Evolutionary conservation across 331 rosid genomes (phyloP), one percentile per base, ranked within the genome.

Genomic region (Pyracantha coccinea): DNA sequence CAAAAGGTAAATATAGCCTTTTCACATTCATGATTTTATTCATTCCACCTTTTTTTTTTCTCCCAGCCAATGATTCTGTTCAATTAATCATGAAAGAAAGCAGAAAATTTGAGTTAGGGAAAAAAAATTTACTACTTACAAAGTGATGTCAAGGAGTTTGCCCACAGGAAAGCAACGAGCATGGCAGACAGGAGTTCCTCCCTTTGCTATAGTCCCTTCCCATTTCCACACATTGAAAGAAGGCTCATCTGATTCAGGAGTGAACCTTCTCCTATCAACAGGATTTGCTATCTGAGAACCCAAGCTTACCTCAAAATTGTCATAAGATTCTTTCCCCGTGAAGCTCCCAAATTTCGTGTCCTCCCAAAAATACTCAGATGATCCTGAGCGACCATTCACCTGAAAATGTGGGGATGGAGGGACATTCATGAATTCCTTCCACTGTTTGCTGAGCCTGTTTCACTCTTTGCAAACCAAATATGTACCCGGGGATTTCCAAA

Each of bases 131-230:
- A 63, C 71, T 78, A 92, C 99, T 89, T 87, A 94, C 99, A 94
- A 67, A 80, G 75, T 66, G 16, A 88, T 86, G 82, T 92, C 99
- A 69, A 94, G 83, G 79, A 85, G 80, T 84, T 92, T 90, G 59
- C 93, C 99, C 65, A 94, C 97, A 59, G 97, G 99, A 82, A 94
- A 94, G 86, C 99, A 92, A 72, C 93, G 99, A 57, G 99, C 99
- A 72, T 90, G 96, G 80, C 99, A 89, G 69, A 94, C 83, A 73
- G 97, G 97, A 25, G 96, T 89, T 78, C 99, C 99, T 71, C 99
- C 97, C 89, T 94, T 94, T 58, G 99, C 99, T 76, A 90, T 94
- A 78, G 96, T 92, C 71, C 99, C 97, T 86, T 91, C 97, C 99
- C 99, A 94, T 81, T 90, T 94, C 99, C 99, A 94, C 82, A 88